phyloP scores from a whole-genome alignment of 1,139 yeast species.

The Candida anutae region DNA sequence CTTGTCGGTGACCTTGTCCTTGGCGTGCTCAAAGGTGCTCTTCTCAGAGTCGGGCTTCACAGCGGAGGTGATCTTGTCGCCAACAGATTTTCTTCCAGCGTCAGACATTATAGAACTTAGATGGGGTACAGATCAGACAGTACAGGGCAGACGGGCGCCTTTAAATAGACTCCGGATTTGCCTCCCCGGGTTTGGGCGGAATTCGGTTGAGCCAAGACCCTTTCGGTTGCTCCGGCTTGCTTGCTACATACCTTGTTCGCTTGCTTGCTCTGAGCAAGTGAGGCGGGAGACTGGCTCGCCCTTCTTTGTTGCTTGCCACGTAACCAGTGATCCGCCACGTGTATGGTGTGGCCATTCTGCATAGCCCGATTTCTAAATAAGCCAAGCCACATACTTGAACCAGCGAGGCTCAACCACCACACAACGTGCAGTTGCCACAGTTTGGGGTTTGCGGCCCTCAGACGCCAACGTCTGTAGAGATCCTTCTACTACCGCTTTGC shows the following conservation, averaged over 20 bases:
- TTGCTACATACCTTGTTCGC: no score
- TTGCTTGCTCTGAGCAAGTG: no score
- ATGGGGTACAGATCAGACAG: no score
- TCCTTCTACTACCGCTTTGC: slow-evolving; percentile 76
- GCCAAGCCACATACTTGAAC: slow-evolving; percentile 66
- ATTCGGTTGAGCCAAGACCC: no score
- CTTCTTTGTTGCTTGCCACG: no score
- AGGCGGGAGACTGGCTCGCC: neutral
- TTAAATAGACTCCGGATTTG: no score
- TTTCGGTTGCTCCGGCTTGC: no score
- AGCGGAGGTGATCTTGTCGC: slow-evolving; percentile 60
- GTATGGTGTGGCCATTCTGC: no score
- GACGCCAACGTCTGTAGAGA: slow-evolving; percentile 39
- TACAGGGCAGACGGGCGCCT: no score
- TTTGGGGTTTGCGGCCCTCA: slow-evolving; percentile 1
- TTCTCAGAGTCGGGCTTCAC: slow-evolving; percentile 71
- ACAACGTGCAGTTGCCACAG: slow-evolving; percentile 52
- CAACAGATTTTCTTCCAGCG: slow-evolving; percentile 68
- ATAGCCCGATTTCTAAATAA: no score
- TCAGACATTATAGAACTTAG: slow-evolving; percentile 61
- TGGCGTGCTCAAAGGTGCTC: slow-evolving; percentile 54
- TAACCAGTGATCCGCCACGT: no score
- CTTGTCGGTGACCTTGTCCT: slow-evolving; percentile 61
- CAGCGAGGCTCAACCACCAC: slow-evolving; percentile 71
- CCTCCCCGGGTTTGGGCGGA: no score